phyloP scores from a whole-genome alignment of 768 basidiomycete species.

The Mycena indigotica region DNA sequence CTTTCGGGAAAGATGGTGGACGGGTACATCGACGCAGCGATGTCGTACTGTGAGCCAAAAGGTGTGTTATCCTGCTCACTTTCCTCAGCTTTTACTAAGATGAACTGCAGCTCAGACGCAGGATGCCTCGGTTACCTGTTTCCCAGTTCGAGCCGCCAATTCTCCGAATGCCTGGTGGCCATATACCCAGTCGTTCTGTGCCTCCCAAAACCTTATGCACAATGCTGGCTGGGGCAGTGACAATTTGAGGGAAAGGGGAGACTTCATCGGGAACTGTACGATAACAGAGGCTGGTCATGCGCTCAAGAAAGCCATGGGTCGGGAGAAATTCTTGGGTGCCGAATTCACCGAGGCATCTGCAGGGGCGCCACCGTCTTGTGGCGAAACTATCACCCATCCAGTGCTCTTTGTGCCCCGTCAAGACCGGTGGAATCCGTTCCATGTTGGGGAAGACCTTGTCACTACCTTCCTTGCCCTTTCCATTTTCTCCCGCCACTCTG shows the following conservation, averaged over 20 bases:
- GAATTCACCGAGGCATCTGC: constrained; percentile 10
- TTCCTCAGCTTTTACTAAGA: neutral
- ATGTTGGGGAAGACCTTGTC: constrained; percentile 25
- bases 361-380: neutral
- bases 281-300: neutral
- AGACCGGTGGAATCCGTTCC: constrained; percentile 24
- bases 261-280: constrained; percentile 7
- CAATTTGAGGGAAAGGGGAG: neutral
- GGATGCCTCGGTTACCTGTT: constrained; percentile 11
- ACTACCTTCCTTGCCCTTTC: constrained; percentile 23
- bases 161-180: constrained; percentile 22
- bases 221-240: constrained; percentile 15
- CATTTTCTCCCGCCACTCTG: constrained; percentile 13
- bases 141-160: constrained; percentile 10
- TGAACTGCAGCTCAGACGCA: neutral
- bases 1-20: constrained; percentile 16
- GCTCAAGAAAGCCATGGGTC: constrained; percentile 14
- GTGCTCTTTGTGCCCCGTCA: constrained; percentile 22
- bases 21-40: constrained; percentile 10
- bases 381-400: constrained; percentile 12
- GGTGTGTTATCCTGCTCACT: neutral
- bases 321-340: constrained; percentile 14
- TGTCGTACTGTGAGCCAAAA: constrained; percentile 5
- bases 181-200: constrained; percentile 21
- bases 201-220: constrained; percentile 12